Evolutionary conservation across 352 stramenopile species (phyloP).

Genomic region (Blastocystis sp.): DNA sequence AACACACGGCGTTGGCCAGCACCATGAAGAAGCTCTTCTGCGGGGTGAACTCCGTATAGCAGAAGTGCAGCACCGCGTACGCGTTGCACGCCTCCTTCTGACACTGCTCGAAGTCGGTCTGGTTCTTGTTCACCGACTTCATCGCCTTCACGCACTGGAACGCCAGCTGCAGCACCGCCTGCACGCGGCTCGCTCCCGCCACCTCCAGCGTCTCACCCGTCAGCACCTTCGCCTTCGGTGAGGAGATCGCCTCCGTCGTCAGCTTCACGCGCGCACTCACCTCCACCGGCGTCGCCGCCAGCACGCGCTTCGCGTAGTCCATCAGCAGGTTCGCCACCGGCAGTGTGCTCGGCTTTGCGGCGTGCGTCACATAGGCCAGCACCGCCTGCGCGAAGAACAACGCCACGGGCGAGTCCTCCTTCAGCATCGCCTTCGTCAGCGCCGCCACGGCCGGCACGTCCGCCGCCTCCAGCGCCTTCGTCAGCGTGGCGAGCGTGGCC

Average conservation of each 20-base stretch:
- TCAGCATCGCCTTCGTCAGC: background rate
- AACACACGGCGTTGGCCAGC: constrained; percentile 1
- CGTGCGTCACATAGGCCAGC: background rate
- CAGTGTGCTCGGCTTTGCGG: background rate
- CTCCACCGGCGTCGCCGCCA: background rate
- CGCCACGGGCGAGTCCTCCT: background rate
- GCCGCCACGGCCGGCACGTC: background rate
- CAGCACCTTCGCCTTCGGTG: background rate
- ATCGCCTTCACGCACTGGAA: background rate
- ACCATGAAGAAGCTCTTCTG: constrained; percentile 29
- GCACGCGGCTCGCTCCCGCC: background rate
- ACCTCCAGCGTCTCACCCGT: background rate
- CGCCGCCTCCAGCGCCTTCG: background rate
- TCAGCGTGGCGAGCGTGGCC: background rate
- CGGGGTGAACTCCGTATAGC: constrained; percentile 9
- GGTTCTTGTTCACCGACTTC: background rate
- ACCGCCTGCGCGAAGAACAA: background rate
- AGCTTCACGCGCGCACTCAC: background rate
- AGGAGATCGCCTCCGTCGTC: background rate
- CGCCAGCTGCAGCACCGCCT: background rate
- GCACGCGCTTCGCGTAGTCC: background rate
- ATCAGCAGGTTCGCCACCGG: background rate
- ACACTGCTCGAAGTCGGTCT: background rate
- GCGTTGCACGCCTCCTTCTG: background rate
- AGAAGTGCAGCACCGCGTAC: constrained; percentile 17